Percentiles rank a stretch among this genome's conserved stretches.
phyloP scores from a whole-genome alignment of 108 stramenopile genomes.

The Nitzschia sp. region DNA sequence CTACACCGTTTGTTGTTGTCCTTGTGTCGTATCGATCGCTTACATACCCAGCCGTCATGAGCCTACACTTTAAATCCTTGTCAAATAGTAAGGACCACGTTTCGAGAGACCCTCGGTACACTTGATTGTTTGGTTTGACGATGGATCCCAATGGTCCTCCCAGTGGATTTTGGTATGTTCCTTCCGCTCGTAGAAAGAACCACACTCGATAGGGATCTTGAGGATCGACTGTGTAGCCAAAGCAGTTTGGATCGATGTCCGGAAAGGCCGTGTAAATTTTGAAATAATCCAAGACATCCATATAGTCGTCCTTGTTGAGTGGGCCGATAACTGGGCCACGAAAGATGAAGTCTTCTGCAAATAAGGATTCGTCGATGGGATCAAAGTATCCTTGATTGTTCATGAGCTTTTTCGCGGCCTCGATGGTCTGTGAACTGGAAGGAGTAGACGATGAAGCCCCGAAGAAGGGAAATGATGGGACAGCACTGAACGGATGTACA shows the following conservation, averaged over 20 bases:
- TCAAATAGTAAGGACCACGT: constrained; percentile 43
- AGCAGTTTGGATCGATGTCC: constrained; percentile 48
- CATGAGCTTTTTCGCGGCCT: constrained; percentile 8
- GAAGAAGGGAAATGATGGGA: neutral
- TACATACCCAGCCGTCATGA: constrained; percentile 39
- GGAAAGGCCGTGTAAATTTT: constrained; percentile 48
- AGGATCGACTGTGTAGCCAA: constrained; percentile 57
- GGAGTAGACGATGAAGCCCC: neutral
- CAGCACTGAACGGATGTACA: neutral
- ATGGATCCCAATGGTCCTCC: constrained; percentile 13
- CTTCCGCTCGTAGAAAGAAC: constrained; percentile 43
- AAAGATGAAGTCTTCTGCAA: constrained; percentile 57
- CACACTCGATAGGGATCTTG: constrained; percentile 46
- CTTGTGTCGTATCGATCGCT: constrained; percentile 51
- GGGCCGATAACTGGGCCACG: constrained; percentile 64
- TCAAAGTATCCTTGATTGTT: constrained; percentile 1
- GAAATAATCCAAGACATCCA: constrained; percentile 30
- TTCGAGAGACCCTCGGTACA: constrained; percentile 34
- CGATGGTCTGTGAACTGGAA: neutral
- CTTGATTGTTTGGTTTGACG: constrained; percentile 25
- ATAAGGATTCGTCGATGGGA: constrained; percentile 5
- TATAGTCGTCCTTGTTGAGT: constrained; percentile 51
- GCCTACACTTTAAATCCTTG: constrained; percentile 31
- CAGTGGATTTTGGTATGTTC: constrained; percentile 31
- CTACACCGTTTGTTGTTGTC: constrained; percentile 42